Evolutionary conservation across 345 rosid species (phyloP).

Genomic region (Erucastrum elatum): DNA sequence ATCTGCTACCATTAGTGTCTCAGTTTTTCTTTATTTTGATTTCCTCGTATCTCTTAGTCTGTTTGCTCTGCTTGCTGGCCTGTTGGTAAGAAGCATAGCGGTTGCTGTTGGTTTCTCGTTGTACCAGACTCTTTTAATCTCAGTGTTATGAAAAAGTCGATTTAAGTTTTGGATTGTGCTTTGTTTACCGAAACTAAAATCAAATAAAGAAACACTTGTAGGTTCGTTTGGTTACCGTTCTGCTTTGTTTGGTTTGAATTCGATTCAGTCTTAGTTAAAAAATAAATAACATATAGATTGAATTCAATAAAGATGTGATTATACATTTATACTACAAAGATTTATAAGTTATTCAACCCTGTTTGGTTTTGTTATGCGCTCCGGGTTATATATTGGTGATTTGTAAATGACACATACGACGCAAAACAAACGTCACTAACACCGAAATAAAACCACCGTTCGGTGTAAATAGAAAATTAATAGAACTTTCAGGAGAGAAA

Average conservation of each 20-base stretch:
- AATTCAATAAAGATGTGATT: background rate
- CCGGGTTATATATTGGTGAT: too few species aligned
- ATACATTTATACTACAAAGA: background rate
- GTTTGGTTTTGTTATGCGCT: background rate
- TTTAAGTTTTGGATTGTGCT: background rate
- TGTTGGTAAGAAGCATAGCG: too few species aligned
- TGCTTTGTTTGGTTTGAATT: background rate
- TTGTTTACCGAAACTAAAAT: background rate
- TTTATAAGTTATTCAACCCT: background rate
- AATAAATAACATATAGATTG: background rate
- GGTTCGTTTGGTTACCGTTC: background rate
- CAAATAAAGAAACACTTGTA: background rate
- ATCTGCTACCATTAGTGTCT: too few species aligned
- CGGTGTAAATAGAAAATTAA: conserved; percentile 1
- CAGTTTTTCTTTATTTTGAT: too few species aligned
- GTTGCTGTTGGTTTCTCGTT: too few species aligned
- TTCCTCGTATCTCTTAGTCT: too few species aligned
- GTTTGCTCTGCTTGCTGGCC: too few species aligned
- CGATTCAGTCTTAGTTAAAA: background rate
- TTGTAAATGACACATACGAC: background rate
- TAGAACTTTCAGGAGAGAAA: conserved; percentile 17
- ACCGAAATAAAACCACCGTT: background rate
- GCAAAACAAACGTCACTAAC: background rate
- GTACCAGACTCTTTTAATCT: too few species aligned
- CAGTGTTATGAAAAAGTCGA: too few species aligned